Evolutionary conservation across 352 stramenopile genomes (phyloP).

Genomic region (Pythium biforme): DNA sequence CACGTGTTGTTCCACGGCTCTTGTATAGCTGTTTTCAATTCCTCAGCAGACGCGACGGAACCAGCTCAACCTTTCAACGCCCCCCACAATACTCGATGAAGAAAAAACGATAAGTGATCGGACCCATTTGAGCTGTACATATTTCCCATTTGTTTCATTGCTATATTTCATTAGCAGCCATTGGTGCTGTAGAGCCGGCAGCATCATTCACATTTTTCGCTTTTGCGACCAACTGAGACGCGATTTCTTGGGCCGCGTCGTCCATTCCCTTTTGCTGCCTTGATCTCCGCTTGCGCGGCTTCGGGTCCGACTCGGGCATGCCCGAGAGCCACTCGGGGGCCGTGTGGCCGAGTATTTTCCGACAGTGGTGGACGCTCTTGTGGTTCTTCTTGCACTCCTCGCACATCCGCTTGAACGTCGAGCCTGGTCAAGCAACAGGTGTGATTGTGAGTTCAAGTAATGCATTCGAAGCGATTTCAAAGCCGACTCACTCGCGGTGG

Average conservation of each 20-base stretch:
- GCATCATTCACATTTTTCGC: not conserved
- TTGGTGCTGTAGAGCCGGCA: not conserved
- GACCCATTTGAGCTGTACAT: slow-evolving; percentile 1
- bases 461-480: too few species aligned
- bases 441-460: too few species aligned
- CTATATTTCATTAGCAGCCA: slow-evolving; percentile 11
- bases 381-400: slow-evolving; percentile 68
- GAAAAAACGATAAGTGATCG: slow-evolving; percentile 3
- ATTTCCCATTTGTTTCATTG: not conserved
- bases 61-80: not conserved
- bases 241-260: not conserved
- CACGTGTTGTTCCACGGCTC: slow-evolving; percentile 7
- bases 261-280: slow-evolving; percentile 13
- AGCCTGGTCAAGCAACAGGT: not conserved
- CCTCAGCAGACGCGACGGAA: not conserved
- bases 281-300: slow-evolving; percentile 24
- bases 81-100: not conserved
- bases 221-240: not conserved
- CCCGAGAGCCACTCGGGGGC: slow-evolving; percentile 61
- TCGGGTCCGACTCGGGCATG: slow-evolving; percentile 14
- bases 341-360: slow-evolving; percentile 63
- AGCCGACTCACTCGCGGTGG: slow-evolving; percentile 3
- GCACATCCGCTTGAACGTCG: slow-evolving; percentile 60
- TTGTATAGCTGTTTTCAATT: slow-evolving; percentile 25
- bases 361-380: slow-evolving; percentile 63